Evolutionary conservation across 2,329 filamentous ascomycete genomes (phyloP).

Genomic region (Chaetothyriales sp.): DNA sequence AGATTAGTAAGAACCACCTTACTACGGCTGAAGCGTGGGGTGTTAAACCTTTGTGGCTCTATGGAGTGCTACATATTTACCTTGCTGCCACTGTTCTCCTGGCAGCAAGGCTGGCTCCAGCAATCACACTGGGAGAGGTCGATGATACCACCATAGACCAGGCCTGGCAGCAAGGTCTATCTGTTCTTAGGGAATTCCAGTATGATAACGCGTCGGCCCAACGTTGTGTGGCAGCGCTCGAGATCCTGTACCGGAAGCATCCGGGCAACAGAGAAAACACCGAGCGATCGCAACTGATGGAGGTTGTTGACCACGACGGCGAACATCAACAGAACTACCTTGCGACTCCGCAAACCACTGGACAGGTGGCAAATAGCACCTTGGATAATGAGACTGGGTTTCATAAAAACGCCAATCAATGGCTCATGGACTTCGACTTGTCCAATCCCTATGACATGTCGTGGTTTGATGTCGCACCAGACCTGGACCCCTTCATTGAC

Average conservation of each 20-base stretch:
- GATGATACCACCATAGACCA: not conserved
- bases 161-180: slow-evolving; percentile 2
- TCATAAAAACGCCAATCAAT: not conserved
- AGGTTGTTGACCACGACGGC: not conserved
- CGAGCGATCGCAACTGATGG: not conserved
- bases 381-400: not conserved
- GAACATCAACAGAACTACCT: not conserved
- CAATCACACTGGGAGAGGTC: slow-evolving; percentile 3
- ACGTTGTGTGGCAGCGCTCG: slow-evolving; percentile 4
- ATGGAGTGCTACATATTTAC: slow-evolving; percentile 16
- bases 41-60: slow-evolving; percentile 3
- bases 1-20: slow-evolving; percentile 2
- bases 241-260: slow-evolving; percentile 2
- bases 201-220: slow-evolving; percentile 3
- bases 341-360: not conserved
- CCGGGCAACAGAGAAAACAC: not conserved
- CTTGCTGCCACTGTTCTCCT: slow-evolving; percentile 25
- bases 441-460: slow-evolving; percentile 3
- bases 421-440: slow-evolving; percentile 2
- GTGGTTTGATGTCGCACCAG: slow-evolving; percentile 2
- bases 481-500: not conserved
- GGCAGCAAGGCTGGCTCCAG: slow-evolving; percentile 18
- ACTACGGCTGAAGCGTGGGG: slow-evolving; percentile 1
- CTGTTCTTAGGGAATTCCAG: slow-evolving; percentile 2
- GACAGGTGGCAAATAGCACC: not conserved